Base-by-base conservation (phyloP, 192 early-diverging fungal species). In the Linnemannia zychae region DNA sequence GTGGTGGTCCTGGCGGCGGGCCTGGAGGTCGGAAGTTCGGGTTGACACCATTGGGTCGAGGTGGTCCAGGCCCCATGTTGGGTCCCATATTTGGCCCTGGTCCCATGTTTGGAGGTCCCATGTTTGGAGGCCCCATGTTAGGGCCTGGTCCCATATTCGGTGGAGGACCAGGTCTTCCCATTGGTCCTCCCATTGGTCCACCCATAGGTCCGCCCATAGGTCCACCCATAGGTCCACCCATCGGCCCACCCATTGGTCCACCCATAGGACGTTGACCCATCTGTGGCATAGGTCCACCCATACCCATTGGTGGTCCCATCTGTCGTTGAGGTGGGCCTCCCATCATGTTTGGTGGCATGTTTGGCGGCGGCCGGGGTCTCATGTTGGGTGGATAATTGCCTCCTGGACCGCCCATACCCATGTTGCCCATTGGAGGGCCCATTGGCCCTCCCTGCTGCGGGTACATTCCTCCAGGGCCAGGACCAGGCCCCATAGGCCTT, bases 331-430 rank as follows among this genome's bases (percentile, higher is more conserved):
- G 82, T 46, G 74, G 74, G 17, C 74, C 74, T 9, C 74, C 74
- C 81, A 82, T 71, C 74, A 81, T 81, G 67, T 80, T 80, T 22
- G 79, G 50, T 11, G 80, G 74, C 74, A 81, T 81, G 67, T 80
- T 80, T 22, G 79, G 50, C 7, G 80, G 74, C 49, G 80, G 80
- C 22, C 80, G 74, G n/a, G 80, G 68, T 72, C 80, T 74, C 74
- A 81, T 81, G 72, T 76, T 81, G 0, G 80, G 80, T 0, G 76
- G 78, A 18, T 80, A 80, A 49, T 80, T 80, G 36, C 78, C 78
- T 38, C 78, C 78, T 70, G 71, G 78, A 31, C 78, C 57, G 0
- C 57, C 78, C 78, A 80, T 63, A 13, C 28, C 28, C 57, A 63
- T 63, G 28, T 63, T 63, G 0, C 80, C 73, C 70, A 71, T 78